Evolutionary conservation across 140 eudicot species (phyloP).

Genomic region (Cichorium intybus): DNA sequence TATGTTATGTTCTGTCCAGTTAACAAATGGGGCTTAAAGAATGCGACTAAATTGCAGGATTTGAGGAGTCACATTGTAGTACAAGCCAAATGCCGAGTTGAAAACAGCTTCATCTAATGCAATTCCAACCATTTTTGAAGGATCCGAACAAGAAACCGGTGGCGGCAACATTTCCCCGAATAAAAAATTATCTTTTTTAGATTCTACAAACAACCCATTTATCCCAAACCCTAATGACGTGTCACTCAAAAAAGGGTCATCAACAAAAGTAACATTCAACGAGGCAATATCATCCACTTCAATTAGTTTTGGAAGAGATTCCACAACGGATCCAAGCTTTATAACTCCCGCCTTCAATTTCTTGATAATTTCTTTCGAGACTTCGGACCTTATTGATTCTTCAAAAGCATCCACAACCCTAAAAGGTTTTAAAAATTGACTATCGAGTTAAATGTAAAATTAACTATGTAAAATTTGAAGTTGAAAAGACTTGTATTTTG

Average conservation of each 20-base stretch:
- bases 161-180: slow-evolving; percentile 34
- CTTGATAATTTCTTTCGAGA: slow-evolving; percentile 61
- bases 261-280: slow-evolving; percentile 67
- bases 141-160: slow-evolving; percentile 36
- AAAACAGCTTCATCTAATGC: slow-evolving; percentile 72
- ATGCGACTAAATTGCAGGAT: slow-evolving; percentile 1
- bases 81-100: slow-evolving; percentile 55
- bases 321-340: slow-evolving; percentile 53
- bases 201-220: slow-evolving; percentile 60
- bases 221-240: slow-evolving; percentile 63
- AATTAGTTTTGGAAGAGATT: slow-evolving; percentile 71
- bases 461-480: slow-evolving; percentile 3
- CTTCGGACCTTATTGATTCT: slow-evolving; percentile 53
- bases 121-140: slow-evolving; percentile 67
- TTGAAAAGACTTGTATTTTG: neutral
- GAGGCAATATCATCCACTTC: slow-evolving; percentile 48
- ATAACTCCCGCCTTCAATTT: slow-evolving; percentile 45
- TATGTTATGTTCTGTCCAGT: neutral
- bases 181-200: slow-evolving; percentile 17
- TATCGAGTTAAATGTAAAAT: neutral
- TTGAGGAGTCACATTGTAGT: slow-evolving; percentile 61
- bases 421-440: slow-evolving; percentile 19
- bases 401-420: slow-evolving; percentile 79
- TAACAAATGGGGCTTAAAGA: neutral
- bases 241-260: slow-evolving; percentile 48